Base-by-base conservation (phyloP, 2,329 filamentous ascomycete species). In the Xylaria sp. region DNA sequence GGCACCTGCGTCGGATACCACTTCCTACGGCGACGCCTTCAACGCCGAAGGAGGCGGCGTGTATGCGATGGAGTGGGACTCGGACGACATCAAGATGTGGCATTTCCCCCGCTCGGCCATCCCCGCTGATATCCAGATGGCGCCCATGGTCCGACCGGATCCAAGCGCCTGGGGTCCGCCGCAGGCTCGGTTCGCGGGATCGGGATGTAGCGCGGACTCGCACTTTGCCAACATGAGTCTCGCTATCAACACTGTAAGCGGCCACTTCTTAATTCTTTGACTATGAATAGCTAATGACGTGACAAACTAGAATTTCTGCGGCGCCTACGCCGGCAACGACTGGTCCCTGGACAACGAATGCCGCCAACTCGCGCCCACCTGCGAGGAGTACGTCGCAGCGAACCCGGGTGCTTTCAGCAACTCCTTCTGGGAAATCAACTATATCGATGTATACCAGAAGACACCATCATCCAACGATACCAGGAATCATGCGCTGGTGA, bases 41-140 rank as follows among this genome's bases (percentile, higher is more conserved):
- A 91, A 92, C 70, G 77, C 77, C 8, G 81, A 72, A 42, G 78
- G 80, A 1, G 87, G 88, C n/a, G 87, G 87, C 34, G 80, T 90
- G 2, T 90, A 89, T 65, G 87, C 85, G 4, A 82, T 88, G 65
- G 79, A 88, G 67, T 94, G 90, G 89, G 87, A 87, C 54, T 75
- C 78, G 8, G 74, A 82, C 1, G 82, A 80, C 58, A 88, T 95
- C 71, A 85, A 81, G 58, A 79, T 94, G 63, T 95, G 87, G 85
- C 89, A 90, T 76, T 95, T 92, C 73, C 77, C 85, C 1, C 83
- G 88, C n/a, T 75, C 74, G 35, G 70, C 73, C 7, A 82, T 92
- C 47, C 91, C 91, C 0, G 69, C 72, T 0, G 87, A 94, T 68
- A 86, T 93, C 54, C 72, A 75, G 3, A 72, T 74, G 37, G 83